Evolutionary conservation across 176 grass and related monocot species (phyloP), one percentile per base, ranked within the genome.

Genomic region (Zizania latifolia): DNA sequence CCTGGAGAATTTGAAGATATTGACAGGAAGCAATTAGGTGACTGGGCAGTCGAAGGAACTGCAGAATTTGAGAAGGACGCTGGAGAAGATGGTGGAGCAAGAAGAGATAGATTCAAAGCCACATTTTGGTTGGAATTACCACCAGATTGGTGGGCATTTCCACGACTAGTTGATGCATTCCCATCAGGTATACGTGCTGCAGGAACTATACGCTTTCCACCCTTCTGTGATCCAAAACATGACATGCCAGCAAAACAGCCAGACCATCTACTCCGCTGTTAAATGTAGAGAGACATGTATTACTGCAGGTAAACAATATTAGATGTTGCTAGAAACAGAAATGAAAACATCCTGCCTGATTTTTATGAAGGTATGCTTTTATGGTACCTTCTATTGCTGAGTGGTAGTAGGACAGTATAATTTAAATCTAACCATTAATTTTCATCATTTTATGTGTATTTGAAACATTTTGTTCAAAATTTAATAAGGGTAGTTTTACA

Each of bases 31-130:
- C 78, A 82, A 19, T 83, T 90, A 16, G 91, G 91, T 34, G 91
- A 93, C 68, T 93, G 91, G 70, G 74, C 87, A 34, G 87, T 93
- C 2, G 91, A 93, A 65, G 87, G 84, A 60, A 93, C 78, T 16
- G 91, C 84, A 15, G 91, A 93, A 70, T 93, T 90, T 60, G 84
- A 87, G 75, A 90, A 90, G 54, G 91, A 93, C 68, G 84, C 87
- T 3, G 91, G 91, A 6, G 91, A 93, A 33, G 91, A 93, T 62
- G 91, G 91, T 64, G 91, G 91, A 37, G 91, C 91, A 33, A 90
- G 67, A 65, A 93, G 91, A 66, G 91, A 93, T 61, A 90, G 65
- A 75, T 90, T 93, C 31, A 87, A 39, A 67, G 81, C 64, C 44
- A 65, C 68, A 75, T 78, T 90, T 80, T 90, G 87, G 74, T 93